Percentiles rank a stretch among this genome's conserved stretches.
phyloP scores from a whole-genome alignment of 1,139 yeast genomes.

The Casaregolazyma lundiana region DNA sequence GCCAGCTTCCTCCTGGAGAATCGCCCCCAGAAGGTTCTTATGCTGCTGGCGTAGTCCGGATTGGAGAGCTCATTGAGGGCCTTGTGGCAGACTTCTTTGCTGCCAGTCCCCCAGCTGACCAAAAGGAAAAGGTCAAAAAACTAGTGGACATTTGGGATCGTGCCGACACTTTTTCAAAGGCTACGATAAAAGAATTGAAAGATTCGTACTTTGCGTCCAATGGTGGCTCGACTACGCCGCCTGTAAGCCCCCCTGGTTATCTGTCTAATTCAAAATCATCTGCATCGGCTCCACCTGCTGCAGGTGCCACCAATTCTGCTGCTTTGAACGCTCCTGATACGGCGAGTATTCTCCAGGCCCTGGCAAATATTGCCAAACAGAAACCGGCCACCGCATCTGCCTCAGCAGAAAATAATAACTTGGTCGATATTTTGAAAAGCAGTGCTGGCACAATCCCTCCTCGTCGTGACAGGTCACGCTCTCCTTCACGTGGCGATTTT shows the following conservation, averaged over 20 bases:
- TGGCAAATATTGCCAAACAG: constrained; percentile 37
- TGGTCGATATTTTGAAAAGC: constrained; percentile 13
- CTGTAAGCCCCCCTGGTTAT: constrained; percentile 10
- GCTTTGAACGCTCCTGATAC: constrained; percentile 30
- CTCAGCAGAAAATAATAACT: constrained; percentile 14
- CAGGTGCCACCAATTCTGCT: constrained; percentile 7
- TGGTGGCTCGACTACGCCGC: constrained; percentile 13
- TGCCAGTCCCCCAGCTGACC: constrained; percentile 20
- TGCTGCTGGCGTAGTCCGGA: constrained; percentile 60
- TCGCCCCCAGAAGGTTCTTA: constrained; percentile 61
- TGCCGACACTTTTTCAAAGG: constrained; percentile 67
- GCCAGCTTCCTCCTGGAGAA: constrained; percentile 40
- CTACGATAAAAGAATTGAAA: constrained; percentile 43
- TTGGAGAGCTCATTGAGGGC: constrained; percentile 31
- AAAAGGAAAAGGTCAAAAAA: constrained; percentile 67
- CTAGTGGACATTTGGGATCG: constrained; percentile 91
- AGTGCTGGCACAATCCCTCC: constrained; percentile 8
- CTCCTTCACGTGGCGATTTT: constrained; percentile 13
- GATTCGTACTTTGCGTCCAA: constrained; percentile 11
- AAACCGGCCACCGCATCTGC: constrained; percentile 23
- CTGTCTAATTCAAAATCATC: background rate
- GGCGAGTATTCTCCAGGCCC: constrained; percentile 37
- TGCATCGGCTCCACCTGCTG: constrained; percentile 10
- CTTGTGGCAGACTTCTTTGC: constrained; percentile 32
- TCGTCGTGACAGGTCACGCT: constrained; percentile 11